Evolutionary conservation across 345 rosid genomes (phyloP).

Genomic region (Pistacia atlantica): DNA sequence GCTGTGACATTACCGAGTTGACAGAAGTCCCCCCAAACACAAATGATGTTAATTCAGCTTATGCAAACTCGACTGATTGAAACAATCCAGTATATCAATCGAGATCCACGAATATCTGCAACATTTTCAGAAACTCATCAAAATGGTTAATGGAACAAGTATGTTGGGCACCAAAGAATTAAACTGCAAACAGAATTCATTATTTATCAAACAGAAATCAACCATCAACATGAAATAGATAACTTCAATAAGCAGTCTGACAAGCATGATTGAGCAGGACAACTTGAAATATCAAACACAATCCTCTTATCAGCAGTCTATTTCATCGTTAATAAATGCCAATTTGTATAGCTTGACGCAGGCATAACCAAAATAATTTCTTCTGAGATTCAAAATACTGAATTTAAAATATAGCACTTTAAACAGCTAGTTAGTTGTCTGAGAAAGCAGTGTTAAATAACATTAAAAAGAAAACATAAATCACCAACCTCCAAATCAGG

Average conservation of each 20-base stretch:
- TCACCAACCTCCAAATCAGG: conserved; percentile 84
- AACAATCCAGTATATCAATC: conserved; percentile 31
- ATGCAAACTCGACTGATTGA: conserved; percentile 1
- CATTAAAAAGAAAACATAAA: not conserved
- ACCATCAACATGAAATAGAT: not conserved
- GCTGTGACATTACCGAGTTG: not conserved
- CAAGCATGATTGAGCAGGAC: not conserved
- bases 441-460: not conserved
- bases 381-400: not conserved
- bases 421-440: not conserved
- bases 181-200: not conserved
- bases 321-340: too few species aligned
- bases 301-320: not conserved
- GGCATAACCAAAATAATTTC: not conserved
- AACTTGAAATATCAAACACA: too few species aligned
- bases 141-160: not conserved
- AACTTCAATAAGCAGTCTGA: not conserved
- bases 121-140: not conserved
- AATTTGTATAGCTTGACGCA: not conserved
- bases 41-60: conserved; percentile 5
- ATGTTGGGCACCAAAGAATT: not conserved
- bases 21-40: not conserved
- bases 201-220: not conserved
- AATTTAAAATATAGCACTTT: not conserved
- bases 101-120: conserved; percentile 62